Conservation (phyloP, 371 early-diverging fungal genomes). For the Mucor velutinosus region DNA sequence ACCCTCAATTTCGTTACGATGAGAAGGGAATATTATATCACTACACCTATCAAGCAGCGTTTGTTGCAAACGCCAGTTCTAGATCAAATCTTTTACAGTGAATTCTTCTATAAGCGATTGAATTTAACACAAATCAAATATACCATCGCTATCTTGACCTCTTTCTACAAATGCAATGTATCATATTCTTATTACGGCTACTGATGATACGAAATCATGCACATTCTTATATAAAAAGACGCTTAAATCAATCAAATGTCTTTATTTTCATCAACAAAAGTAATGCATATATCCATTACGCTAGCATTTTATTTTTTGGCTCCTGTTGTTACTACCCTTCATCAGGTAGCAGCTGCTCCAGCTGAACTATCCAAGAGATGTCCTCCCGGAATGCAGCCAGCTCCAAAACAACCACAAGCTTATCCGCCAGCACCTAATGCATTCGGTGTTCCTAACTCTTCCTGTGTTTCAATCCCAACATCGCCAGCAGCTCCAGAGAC, state of each 20-base stretch:
- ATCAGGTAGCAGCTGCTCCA: neutral
- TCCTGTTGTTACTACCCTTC: neutral
- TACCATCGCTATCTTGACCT: neutral
- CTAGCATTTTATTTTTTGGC: neutral
- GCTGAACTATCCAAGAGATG: neutral
- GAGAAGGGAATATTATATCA: neutral
- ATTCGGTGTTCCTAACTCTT: neutral
- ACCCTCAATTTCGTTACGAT: neutral
- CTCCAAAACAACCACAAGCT: neutral
- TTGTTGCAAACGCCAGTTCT: neutral
- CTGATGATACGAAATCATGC: neutral
- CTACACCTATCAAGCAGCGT: neutral
- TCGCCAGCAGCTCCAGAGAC: neutral
- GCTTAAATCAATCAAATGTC: neutral
- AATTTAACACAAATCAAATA: neutral
- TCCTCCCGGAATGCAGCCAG: conserved; percentile 4
- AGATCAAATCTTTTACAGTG: neutral
- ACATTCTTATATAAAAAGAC: neutral
- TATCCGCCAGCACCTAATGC: neutral
- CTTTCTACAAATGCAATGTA: neutral
- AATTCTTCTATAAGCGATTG: neutral
- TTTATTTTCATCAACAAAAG: neutral
- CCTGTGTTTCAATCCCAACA: neutral
- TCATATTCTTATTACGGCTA: neutral
- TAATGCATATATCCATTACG: neutral